Percentiles rank a stretch among this genome's conserved stretches.
These are phyloP conservation scores for Pyrenopolyporus hunteri DNA, from an alignment of 495 filamentous ascomycete species.

Conservation along the genomic window DNA sequence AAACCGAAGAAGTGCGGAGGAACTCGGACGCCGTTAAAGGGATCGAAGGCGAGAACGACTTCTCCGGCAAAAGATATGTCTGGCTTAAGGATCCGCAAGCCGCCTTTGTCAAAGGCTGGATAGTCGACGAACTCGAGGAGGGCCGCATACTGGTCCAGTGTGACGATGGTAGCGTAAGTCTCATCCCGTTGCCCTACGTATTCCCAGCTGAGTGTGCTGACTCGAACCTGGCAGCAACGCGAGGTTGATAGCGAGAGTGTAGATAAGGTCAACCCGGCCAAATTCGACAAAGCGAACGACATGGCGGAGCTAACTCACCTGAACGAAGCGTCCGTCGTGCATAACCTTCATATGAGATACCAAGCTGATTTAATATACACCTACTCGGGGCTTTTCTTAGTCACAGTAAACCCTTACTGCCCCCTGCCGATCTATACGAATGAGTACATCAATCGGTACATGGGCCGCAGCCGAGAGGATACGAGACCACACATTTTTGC, in stretches of 20 bases:
- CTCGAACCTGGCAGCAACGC: conserved; percentile 66
- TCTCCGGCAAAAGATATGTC: conserved; percentile 98
- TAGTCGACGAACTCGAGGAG: conserved; percentile 77
- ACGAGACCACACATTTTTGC: conserved; percentile 98
- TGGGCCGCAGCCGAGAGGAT: conserved; percentile 85
- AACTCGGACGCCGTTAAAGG: conserved; percentile 71
- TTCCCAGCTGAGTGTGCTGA: conserved; percentile 21
- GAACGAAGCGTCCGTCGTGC: conserved; percentile 96
- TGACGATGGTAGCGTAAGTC: conserved; percentile 86
- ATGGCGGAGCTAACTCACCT: conserved; percentile 99
- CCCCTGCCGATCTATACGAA: conserved; percentile 93
- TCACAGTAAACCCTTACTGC: conserved; percentile 97
- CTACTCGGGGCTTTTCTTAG: conserved; percentile 96
- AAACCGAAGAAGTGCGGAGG: conserved; percentile 73
- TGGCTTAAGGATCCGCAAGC: conserved; percentile 87
- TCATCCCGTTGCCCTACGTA: conserved; percentile 32
- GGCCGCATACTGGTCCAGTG: conserved; percentile 81
- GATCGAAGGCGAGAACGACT: conserved; percentile 94
- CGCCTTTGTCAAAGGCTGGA: conserved; percentile 91
- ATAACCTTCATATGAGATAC: conserved; percentile 93
- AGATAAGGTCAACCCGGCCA: conserved; percentile 98
- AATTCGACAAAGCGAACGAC: conserved; percentile 98
- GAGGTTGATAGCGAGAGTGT: conserved; percentile 82
- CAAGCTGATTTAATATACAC: conserved; percentile 98
- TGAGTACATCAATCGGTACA: conserved; percentile 97